phyloP scores from a whole-genome alignment of 768 basidiomycete genomes.

The Lentinus tigrinus region DNA sequence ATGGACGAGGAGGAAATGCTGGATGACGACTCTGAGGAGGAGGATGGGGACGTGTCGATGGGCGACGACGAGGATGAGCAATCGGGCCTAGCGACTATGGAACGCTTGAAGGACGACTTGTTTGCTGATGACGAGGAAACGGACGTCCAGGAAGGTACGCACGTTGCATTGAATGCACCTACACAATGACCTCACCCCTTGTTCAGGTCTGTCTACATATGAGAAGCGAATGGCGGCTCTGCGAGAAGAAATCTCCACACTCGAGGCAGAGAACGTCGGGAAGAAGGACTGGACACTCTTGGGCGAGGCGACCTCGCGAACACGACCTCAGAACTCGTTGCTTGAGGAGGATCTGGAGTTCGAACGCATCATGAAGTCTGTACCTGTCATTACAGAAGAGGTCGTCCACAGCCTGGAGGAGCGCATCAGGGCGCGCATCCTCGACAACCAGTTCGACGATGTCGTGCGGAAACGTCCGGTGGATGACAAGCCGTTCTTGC shows the following conservation, averaged over 20 bases:
- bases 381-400: constrained; percentile 90
- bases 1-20: constrained; percentile 29
- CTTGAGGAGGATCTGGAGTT: constrained; percentile 95
- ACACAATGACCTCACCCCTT: neutral
- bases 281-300: constrained; percentile 91
- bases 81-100: constrained; percentile 48
- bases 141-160: constrained; percentile 25
- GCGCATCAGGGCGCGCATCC: constrained; percentile 84
- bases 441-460: constrained; percentile 87
- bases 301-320: constrained; percentile 82
- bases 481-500: constrained; percentile 87
- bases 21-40: constrained; percentile 29
- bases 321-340: constrained; percentile 87
- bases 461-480: constrained; percentile 78
- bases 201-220: constrained; percentile 66
- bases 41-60: constrained; percentile 20
- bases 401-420: constrained; percentile 81
- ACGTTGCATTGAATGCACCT: neutral
- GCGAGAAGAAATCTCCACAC: constrained; percentile 70
- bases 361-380: constrained; percentile 83
- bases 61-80: constrained; percentile 22
- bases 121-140: constrained; percentile 70
- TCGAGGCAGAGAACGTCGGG: constrained; percentile 86
- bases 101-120: constrained; percentile 72
- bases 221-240: constrained; percentile 77